These are phyloP conservation scores for Cordyceps militaris DNA, from an alignment of 2,329 filamentous ascomycete genomes.

Conservation along the genomic window DNA sequence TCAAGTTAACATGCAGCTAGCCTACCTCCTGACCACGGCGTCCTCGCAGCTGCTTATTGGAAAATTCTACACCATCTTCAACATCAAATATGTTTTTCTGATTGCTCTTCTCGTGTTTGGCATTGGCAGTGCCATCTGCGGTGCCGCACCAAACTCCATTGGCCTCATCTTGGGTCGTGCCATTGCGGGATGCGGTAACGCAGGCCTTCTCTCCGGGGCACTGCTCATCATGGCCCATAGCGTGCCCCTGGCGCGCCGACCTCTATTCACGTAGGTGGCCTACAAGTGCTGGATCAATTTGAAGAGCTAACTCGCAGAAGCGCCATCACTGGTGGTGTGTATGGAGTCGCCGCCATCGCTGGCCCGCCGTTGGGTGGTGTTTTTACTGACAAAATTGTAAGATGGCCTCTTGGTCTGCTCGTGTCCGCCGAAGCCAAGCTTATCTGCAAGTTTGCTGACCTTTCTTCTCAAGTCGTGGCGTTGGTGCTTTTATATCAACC, in stretches of 20 bases:
- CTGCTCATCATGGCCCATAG: constrained; percentile 10
- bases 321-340: neutral
- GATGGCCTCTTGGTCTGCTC: neutral
- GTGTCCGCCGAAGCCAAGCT: too few relatives aligned
- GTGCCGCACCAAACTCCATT: constrained; percentile 30
- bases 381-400: constrained; percentile 8
- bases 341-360: neutral
- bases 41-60: constrained; percentile 2
- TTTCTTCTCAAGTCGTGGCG: constrained; percentile 17
- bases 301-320: neutral
- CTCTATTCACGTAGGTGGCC: neutral
- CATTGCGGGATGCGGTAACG: constrained; percentile 13
- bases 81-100: constrained; percentile 32
- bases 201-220: constrained; percentile 14
- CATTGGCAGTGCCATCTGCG: constrained; percentile 28
- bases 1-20: neutral
- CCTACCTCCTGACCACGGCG: neutral
- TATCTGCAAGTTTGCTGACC: neutral
- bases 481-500: constrained; percentile 28
- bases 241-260: neutral
- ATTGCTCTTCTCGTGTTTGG: constrained; percentile 19
- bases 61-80: constrained; percentile 24
- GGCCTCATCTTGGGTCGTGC: constrained; percentile 11
- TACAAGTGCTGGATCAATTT: neutral
- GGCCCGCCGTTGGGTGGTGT: constrained; percentile 9